These are phyloP conservation scores for Laetiporus sulphureus DNA, from an alignment of 1,284 basidiomycete genomes.

Conservation along the genomic window DNA sequence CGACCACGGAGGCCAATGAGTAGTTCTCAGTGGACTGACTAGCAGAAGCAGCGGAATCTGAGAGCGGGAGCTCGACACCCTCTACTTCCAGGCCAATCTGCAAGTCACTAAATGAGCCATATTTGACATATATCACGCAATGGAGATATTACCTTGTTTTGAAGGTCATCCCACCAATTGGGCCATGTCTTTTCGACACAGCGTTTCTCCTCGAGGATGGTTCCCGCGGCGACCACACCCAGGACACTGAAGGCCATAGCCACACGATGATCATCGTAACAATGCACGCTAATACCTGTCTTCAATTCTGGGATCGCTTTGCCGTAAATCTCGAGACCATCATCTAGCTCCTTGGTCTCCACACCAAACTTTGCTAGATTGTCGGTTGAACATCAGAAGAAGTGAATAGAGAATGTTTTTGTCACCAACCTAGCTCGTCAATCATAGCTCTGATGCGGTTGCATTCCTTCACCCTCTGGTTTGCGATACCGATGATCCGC, in stretches of 20 bases:
- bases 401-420: neutral
- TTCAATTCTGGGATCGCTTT: constrained; percentile 58
- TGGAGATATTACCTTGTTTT: constrained; percentile 65
- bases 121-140: constrained; percentile 2
- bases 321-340: constrained; percentile 90
- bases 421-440: constrained; percentile 75
- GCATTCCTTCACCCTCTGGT: constrained; percentile 98
- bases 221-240: constrained; percentile 66
- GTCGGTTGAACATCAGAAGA: constrained; percentile 6
- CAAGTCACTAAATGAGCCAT: constrained; percentile 7
- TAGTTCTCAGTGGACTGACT: constrained; percentile 33
- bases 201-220: constrained; percentile 90
- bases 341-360: constrained; percentile 86
- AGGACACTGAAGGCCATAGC: constrained; percentile 98
- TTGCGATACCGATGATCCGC: constrained; percentile 92
- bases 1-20: constrained; percentile 63
- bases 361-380: constrained; percentile 87
- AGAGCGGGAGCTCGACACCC: constrained; percentile 68
- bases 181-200: constrained; percentile 99
- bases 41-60: constrained; percentile 36
- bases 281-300: constrained; percentile 76
- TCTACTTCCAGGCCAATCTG: constrained; percentile 88
- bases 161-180: constrained; percentile 98
- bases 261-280: constrained; percentile 98
- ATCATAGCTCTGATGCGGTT: constrained; percentile 97